These are phyloP conservation scores for Allium sativum DNA, from an alignment of 106 monocot genomes.

Conservation along the genomic window DNA sequence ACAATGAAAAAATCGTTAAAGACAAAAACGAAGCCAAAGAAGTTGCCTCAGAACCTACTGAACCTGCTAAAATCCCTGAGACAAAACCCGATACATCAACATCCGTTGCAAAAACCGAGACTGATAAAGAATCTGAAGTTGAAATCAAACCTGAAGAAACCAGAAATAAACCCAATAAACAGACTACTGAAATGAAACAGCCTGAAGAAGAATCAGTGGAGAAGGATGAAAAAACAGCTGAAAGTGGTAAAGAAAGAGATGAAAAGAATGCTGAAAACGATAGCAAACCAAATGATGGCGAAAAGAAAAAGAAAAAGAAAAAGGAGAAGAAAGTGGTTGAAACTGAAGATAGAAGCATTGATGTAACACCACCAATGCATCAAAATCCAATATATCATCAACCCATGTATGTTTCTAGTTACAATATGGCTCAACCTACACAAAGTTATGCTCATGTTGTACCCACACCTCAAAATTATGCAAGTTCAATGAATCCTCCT, in stretches of 20 bases:
- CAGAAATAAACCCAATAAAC: too few relatives aligned
- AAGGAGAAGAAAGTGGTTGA: neutral
- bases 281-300: neutral
- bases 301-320: slow-evolving; percentile 11
- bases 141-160: neutral
- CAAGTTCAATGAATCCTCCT: neutral
- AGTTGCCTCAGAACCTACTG: neutral
- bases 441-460: slow-evolving; percentile 24
- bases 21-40: neutral
- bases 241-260: neutral
- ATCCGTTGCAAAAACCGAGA: neutral
- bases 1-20: slow-evolving; percentile 1
- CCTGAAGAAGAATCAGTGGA: too few relatives aligned
- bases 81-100: neutral
- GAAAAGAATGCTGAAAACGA: neutral
- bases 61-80: neutral
- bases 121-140: neutral
- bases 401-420: slow-evolving; percentile 28
- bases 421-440: slow-evolving; percentile 33
- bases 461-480: slow-evolving; percentile 2
- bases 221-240: neutral
- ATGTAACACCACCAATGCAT: neutral
- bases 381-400: neutral
- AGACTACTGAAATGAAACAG: too few relatives aligned
- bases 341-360: neutral